Evolutionary conservation across 257 asterid genomes (phyloP).

Genomic region (Euphrasia confusa): DNA sequence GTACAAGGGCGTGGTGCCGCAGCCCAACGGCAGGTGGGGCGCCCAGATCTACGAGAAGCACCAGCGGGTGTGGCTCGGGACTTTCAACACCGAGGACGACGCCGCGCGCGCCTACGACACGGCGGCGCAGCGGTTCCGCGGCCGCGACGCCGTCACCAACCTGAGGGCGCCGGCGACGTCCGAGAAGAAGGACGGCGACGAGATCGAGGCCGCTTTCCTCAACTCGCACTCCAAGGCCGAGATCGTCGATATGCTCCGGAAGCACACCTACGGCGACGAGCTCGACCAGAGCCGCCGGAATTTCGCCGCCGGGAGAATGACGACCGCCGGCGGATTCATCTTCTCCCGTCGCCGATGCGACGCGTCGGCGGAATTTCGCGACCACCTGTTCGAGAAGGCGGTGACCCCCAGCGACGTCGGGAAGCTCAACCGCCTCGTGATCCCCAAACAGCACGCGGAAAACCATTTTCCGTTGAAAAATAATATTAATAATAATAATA

Average conservation of each 20-base stretch:
- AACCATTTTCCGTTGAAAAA: slow-evolving; percentile 58
- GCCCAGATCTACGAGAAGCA: slow-evolving; percentile 91
- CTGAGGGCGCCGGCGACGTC: slow-evolving; percentile 14
- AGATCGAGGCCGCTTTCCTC: slow-evolving; percentile 44
- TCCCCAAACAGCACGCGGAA: slow-evolving; percentile 37
- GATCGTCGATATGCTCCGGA: slow-evolving; percentile 81
- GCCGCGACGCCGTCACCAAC: slow-evolving; percentile 86
- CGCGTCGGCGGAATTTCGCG: slow-evolving; percentile 32
- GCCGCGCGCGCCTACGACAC: slow-evolving; percentile 83
- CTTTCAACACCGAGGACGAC: slow-evolving; percentile 74
- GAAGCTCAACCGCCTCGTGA: slow-evolving; percentile 47
- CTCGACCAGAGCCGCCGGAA: slow-evolving; percentile 52
- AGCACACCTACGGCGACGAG: slow-evolving; percentile 77
- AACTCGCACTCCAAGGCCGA: slow-evolving; percentile 66
- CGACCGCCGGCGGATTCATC: slow-evolving; percentile 6
- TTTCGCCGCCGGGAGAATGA: no score
- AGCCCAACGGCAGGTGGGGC: slow-evolving; percentile 96
- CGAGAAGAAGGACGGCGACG: slow-evolving; percentile 25
- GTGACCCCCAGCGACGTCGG: slow-evolving; percentile 88
- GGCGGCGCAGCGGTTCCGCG: slow-evolving; percentile 82
- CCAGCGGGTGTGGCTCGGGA: slow-evolving; percentile 84
- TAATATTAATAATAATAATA: no score
- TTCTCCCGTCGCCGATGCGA: slow-evolving; percentile 4
- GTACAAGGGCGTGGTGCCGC: slow-evolving; percentile 94
- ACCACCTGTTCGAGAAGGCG: slow-evolving; percentile 65